These are phyloP conservation scores for Solanum appendiculatum DNA, from an alignment of 257 asterid genomes.

Conservation along the genomic window DNA sequence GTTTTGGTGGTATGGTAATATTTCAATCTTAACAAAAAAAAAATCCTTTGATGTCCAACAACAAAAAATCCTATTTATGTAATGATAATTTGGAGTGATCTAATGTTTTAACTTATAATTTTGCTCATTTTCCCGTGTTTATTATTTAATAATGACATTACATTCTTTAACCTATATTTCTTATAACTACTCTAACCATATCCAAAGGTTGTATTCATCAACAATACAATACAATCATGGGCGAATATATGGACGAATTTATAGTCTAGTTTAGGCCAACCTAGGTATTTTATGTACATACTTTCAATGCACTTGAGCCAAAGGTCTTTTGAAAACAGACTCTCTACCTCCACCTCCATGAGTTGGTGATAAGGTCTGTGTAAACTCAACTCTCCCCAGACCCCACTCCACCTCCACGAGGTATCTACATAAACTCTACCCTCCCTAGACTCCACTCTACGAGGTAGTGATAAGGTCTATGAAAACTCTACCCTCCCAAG, in stretches of 20 bases:
- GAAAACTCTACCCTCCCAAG: no score
- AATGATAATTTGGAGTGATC: not conserved
- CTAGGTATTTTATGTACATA: not conserved
- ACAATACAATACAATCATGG: not conserved
- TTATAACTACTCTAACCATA: not conserved
- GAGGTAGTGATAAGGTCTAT: no score
- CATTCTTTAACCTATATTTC: not conserved
- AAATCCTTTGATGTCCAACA: not conserved
- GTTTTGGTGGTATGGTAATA: no score
- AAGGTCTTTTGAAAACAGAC: no score
- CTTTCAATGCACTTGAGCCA: not conserved
- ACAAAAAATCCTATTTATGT: not conserved
- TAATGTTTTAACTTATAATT: not conserved
- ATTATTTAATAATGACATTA: not conserved
- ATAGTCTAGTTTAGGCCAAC: not conserved
- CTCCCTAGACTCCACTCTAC: no score
- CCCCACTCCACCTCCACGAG: no score
- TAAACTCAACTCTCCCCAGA: not conserved
- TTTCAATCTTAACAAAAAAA: no score
- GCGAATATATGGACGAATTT: not conserved
- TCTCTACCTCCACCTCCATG: not conserved
- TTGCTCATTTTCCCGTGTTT: not conserved
- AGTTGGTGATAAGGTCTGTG: not conserved
- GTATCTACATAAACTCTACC: no score
- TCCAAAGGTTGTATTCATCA: not conserved